Evolutionary conservation across 768 basidiomycete genomes (phyloP).

Genomic region (Suillus plorans): DNA sequence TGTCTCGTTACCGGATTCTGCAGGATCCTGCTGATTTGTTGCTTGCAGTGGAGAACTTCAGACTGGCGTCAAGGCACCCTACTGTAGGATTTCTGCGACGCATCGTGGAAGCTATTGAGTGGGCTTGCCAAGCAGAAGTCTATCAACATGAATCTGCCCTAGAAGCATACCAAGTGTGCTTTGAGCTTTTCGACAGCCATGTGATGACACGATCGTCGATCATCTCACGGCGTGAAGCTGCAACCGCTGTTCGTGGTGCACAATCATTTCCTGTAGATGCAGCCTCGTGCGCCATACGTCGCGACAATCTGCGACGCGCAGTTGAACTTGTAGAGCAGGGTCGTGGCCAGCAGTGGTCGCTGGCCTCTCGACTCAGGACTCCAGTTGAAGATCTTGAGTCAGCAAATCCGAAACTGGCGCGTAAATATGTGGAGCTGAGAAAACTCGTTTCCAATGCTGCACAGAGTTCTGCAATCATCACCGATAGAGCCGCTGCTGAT

Average conservation of each 20-base stretch:
- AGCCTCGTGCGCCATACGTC: slow-evolving; percentile 15
- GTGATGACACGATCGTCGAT: neutral
- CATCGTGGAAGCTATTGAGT: neutral
- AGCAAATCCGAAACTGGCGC: neutral
- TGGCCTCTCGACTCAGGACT: slow-evolving; percentile 22
- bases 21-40: neutral
- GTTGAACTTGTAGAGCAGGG: slow-evolving; percentile 25
- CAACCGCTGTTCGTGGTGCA: too few species aligned
- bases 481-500: neutral
- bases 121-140: too few species aligned
- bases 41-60: neutral
- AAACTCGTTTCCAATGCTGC: neutral
- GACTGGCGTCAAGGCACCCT: neutral
- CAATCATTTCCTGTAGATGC: too few species aligned
- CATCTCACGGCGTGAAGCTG: neutral
- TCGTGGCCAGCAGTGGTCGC: slow-evolving; percentile 25
- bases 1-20: neutral
- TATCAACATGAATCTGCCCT: too few species aligned
- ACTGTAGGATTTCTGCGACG: neutral
- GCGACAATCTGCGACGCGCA: slow-evolving; percentile 11
- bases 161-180: too few species aligned
- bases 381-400: slow-evolving; percentile 22
- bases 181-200: too few species aligned
- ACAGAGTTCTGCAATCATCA: slow-evolving; percentile 1
- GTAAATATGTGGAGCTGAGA: neutral